Percentiles rank a stretch among this genome's conserved stretches.
Evolutionary conservation across 805 yeast species (phyloP).

Genomic region (Metschnikowia cubensis): DNA sequence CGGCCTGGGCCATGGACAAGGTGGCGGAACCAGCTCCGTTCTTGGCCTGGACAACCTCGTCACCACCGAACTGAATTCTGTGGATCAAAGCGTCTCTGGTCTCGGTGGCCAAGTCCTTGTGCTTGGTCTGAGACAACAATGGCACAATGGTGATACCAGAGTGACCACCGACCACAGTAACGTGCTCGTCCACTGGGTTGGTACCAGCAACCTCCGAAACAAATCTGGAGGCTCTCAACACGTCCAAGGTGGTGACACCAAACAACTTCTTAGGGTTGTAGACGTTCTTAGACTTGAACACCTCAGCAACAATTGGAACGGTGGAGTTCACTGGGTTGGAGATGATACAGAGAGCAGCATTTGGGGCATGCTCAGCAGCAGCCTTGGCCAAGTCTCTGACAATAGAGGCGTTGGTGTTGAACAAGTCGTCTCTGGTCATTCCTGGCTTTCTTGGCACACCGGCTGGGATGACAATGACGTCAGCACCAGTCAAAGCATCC

Average conservation of each 20-base stretch:
- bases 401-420: slow-evolving; percentile 93
- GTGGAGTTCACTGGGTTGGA: slow-evolving; percentile 98
- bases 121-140: slow-evolving; percentile 78
- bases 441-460: slow-evolving; percentile 99
- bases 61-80: slow-evolving; percentile 96
- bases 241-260: slow-evolving; percentile 95
- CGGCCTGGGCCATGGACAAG: slow-evolving; percentile 90
- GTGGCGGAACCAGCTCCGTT: slow-evolving; percentile 94
- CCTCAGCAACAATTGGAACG: slow-evolving; percentile 94
- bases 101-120: slow-evolving; percentile 59
- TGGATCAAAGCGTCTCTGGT: slow-evolving; percentile 63
- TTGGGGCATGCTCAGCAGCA: slow-evolving; percentile 76
- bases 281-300: slow-evolving; percentile 76
- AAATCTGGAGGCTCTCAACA: slow-evolving; percentile 85
- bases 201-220: slow-evolving; percentile 62
- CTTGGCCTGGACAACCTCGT: slow-evolving; percentile 91
- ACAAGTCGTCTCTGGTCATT: slow-evolving; percentile 96
- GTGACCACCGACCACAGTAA: slow-evolving; percentile 95
- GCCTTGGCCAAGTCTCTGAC: slow-evolving; percentile 90
- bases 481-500: slow-evolving; percentile 71
- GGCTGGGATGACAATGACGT: slow-evolving; percentile 90
- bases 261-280: slow-evolving; percentile 89
- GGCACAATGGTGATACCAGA: slow-evolving; percentile 96
- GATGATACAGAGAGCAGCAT: slow-evolving; percentile 77
- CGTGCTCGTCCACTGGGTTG: slow-evolving; percentile 72